Percentiles rank a stretch among this genome's conserved stretches.
Evolutionary conservation across 805 yeast species (phyloP).

Genomic region (Teunomyces funiuensis): DNA sequence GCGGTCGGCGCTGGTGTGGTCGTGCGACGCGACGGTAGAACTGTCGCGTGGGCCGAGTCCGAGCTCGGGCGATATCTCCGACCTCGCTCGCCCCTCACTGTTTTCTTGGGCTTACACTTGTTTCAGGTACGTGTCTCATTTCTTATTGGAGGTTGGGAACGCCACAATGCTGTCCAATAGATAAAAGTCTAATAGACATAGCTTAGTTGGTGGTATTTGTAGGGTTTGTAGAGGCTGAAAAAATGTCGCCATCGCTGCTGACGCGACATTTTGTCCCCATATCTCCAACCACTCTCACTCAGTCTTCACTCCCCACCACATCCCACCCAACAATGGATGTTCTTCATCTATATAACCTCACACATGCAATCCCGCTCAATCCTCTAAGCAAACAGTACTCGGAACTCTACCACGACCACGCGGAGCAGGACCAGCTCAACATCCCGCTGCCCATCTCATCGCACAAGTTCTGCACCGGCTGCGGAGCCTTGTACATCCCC

Average conservation of each 20-base stretch:
- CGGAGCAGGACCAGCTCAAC: conserved; percentile 24
- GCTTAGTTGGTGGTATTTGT: neutral
- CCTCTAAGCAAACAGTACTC: conserved; percentile 29
- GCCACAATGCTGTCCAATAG: no score
- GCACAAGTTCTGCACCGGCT: conserved; percentile 28
- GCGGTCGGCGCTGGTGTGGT: no score
- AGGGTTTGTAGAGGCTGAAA: no score
- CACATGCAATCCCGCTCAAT: conserved; percentile 25
- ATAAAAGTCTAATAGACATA: no score
- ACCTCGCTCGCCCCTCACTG: no score
- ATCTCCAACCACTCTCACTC: neutral
- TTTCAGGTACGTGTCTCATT: no score
- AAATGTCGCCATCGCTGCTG: no score
- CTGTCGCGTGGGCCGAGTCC: neutral
- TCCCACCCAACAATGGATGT: conserved; percentile 22
- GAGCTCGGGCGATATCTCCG: conserved; percentile 5
- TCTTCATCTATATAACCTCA: conserved; percentile 30
- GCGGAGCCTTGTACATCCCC: conserved; percentile 34
- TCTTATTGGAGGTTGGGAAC: no score
- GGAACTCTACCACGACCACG: conserved; percentile 18
- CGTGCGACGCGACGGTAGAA: no score
- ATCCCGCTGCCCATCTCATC: conserved; percentile 24
- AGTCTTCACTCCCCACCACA: conserved; percentile 5
- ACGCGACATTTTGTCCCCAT: neutral
- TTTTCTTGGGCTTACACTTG: no score